Evolutionary conservation across 140 eudicot genomes (phyloP).

Genomic region (Flaveria floridana): DNA sequence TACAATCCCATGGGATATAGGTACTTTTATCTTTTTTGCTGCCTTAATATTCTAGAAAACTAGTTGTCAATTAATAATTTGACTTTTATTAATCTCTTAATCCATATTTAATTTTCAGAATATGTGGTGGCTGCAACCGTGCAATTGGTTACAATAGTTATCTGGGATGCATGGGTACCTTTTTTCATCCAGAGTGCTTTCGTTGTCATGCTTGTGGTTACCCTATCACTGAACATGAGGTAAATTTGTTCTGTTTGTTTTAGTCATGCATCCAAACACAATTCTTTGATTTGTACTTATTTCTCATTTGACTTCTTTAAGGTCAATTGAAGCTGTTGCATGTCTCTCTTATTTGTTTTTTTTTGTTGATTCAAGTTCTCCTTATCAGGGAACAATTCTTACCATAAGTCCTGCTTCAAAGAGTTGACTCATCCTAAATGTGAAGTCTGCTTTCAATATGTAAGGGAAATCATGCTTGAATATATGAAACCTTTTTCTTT

Average conservation of each 20-base stretch:
- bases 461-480: slow-evolving; percentile 36
- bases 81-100: slow-evolving; percentile 27
- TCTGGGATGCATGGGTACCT: slow-evolving; percentile 89
- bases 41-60: slow-evolving; percentile 7
- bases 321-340: slow-evolving; percentile 9
- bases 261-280: slow-evolving; percentile 15
- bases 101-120: slow-evolving; percentile 43
- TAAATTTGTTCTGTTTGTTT: slow-evolving; percentile 25
- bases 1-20: slow-evolving; percentile 51
- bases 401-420: slow-evolving; percentile 86
- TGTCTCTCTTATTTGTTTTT: slow-evolving; percentile 41
- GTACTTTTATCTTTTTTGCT: slow-evolving; percentile 30
- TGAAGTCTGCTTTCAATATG: slow-evolving; percentile 96
- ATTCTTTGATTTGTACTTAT: background rate
- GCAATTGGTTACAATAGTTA: slow-evolving; percentile 73
- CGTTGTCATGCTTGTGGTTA: slow-evolving; percentile 73
- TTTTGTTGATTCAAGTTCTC: slow-evolving; percentile 89
- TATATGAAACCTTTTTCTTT: slow-evolving; percentile 2
- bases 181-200: slow-evolving; percentile 87
- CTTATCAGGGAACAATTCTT: slow-evolving; percentile 79
- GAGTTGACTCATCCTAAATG: slow-evolving; percentile 95
- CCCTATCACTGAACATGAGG: slow-evolving; percentile 91
- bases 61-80: background rate
- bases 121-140: slow-evolving; percentile 83
- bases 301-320: background rate